A percentile compares a stretch with the other conserved stretches of the same genome.
phyloP scores from a whole-genome alignment of 2,329 filamentous ascomycete genomes.

The Aphanocladium album region DNA sequence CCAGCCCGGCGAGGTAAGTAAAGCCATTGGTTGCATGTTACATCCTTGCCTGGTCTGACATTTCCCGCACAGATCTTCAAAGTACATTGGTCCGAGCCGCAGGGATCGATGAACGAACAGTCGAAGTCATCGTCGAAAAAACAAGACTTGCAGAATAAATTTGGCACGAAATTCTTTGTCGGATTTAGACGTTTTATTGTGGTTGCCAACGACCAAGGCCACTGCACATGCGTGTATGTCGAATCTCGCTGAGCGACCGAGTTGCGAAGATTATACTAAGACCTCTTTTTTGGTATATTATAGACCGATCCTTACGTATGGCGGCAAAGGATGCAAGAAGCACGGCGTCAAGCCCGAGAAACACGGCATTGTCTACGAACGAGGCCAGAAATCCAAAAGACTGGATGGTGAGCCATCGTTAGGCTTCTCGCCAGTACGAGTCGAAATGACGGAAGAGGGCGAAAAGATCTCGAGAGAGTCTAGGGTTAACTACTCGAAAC shows the following conservation, averaged over 20 bases:
- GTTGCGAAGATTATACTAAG: neutral
- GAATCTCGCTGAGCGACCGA: neutral
- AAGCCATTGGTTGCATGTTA: neutral
- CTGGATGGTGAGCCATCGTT: slow-evolving; percentile 40
- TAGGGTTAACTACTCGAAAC: slow-evolving; percentile 54
- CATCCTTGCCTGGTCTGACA: neutral
- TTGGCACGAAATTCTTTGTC: slow-evolving; percentile 38
- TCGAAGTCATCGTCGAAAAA: slow-evolving; percentile 27
- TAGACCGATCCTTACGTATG: slow-evolving; percentile 53
- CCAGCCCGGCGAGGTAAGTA: slow-evolving; percentile 36
- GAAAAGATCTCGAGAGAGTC: slow-evolving; percentile 47
- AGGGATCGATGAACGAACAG: slow-evolving; percentile 31
- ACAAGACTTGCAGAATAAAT: slow-evolving; percentile 29
- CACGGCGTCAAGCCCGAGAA: slow-evolving; percentile 46
- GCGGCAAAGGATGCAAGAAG: slow-evolving; percentile 48
- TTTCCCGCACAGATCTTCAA: slow-evolving; percentile 45
- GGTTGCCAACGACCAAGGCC: slow-evolving; percentile 45
- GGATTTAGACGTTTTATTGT: slow-evolving; percentile 53
- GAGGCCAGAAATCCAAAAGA: slow-evolving; percentile 25
- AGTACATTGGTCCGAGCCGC: slow-evolving; percentile 49
- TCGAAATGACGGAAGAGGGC: slow-evolving; percentile 36
- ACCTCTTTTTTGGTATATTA: slow-evolving; percentile 8
- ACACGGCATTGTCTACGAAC: slow-evolving; percentile 48
- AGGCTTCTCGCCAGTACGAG: slow-evolving; percentile 42
- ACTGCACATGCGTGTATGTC: slow-evolving; percentile 53